Evolutionary conservation across 108 stramenopile species (phyloP), one percentile per base, ranked within the genome.

Genomic region (Schizochytrium sp.): DNA sequence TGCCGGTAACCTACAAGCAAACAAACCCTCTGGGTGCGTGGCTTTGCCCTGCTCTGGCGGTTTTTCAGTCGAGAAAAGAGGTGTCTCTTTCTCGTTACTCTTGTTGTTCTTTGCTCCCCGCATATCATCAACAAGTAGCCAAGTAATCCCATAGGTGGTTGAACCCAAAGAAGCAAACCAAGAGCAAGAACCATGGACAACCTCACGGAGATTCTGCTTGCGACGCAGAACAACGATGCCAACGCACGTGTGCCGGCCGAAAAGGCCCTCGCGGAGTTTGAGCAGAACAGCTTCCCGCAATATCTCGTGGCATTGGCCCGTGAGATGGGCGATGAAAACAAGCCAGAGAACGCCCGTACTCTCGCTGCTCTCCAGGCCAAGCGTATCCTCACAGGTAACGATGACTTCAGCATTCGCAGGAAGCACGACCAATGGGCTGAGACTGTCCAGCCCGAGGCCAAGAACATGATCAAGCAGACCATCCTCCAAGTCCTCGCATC

Each of bases 401-500:
- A 83, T 38, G 53, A 55, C 76, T n/a, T 55, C 17, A 55, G 53
- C 76, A 13, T 17, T 13, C 50, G 53, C 50, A 12, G 53, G 47
- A 83, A 83, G 28, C 50, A 49, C 76, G 53, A 83, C 38, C 53
- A 55, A 53, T 83, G 76, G 76, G 8, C 47, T 7, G 53, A n/a
- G 50, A 28, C 28, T 28, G 38, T 83, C 50, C 5, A 17, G 1
- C 50, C 47, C 8, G 50, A 83, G 13, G 76, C 76, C 10, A 49
- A 55, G 76, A 40, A 7, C 76, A 83, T 83, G 50, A 40, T 55
- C 45, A 83, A 83, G 76, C 50, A 83, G 76, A 83, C 47, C 76
- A 55, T 83, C 15, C 76, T 83, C 76, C 5, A 56, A 5, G 76
- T 55, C 1, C 76, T 83, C 15, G 50, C 50, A 10, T 55, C 76